Conservation (phyloP, 352 stramenopile genomes). For the Phytophthora pseudosyringae region DNA sequence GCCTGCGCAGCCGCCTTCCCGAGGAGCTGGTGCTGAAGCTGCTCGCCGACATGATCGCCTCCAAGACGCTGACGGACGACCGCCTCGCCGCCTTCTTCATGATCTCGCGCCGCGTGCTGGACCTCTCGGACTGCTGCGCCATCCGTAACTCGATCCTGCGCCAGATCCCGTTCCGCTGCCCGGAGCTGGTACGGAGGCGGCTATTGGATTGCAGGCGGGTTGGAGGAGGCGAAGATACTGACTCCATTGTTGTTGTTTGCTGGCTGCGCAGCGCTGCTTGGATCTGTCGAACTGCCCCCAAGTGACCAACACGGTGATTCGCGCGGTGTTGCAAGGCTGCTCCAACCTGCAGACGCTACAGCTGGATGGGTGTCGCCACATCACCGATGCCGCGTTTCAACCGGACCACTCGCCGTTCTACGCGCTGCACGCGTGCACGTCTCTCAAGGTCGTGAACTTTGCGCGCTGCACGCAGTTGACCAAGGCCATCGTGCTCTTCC, state of each 20-base stretch:
- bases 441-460: slow-evolving; percentile 80
- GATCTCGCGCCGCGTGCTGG: slow-evolving; percentile 73
- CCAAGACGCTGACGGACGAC: slow-evolving; percentile 83
- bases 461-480: slow-evolving; percentile 86
- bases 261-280: slow-evolving; percentile 62
- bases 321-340: slow-evolving; percentile 80
- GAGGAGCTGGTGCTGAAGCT: slow-evolving; percentile 85
- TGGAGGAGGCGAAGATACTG: background rate
- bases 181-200: slow-evolving; percentile 61
- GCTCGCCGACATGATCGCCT: slow-evolving; percentile 72
- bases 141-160: slow-evolving; percentile 90
- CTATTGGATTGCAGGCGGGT: background rate
- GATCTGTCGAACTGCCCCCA: slow-evolving; percentile 88
- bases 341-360: slow-evolving; percentile 76
- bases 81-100: slow-evolving; percentile 85
- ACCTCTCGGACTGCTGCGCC: slow-evolving; percentile 68
- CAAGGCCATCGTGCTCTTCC: slow-evolving; percentile 73
- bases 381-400: slow-evolving; percentile 89
- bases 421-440: slow-evolving; percentile 71
- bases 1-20: slow-evolving; percentile 57
- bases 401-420: slow-evolving; percentile 79
- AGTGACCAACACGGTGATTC: slow-evolving; percentile 88
- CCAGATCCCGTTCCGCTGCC: slow-evolving; percentile 86
- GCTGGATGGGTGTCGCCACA: slow-evolving; percentile 87
- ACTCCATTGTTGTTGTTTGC: background rate